These are phyloP conservation scores for Nemania sp. DNA, from an alignment of 2,329 filamentous ascomycete species.

Conservation along the genomic window DNA sequence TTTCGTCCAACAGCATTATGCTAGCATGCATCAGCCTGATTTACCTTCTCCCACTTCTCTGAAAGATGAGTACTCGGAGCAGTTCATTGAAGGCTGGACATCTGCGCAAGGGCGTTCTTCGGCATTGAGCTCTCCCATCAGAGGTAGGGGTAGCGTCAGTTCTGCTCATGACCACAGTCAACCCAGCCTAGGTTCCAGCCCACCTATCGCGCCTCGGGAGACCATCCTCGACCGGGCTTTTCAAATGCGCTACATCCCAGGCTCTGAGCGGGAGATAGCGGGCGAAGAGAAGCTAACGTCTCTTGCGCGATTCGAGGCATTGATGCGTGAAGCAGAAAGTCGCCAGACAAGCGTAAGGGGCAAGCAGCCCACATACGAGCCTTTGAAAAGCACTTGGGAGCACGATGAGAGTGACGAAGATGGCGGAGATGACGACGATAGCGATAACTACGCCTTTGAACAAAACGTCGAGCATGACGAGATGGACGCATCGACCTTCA, in stretches of 20 bases:
- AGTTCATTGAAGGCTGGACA: conserved; percentile 65
- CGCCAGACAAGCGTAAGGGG: conserved; percentile 45
- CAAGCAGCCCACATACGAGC: conserved; percentile 43
- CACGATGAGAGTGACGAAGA: conserved; percentile 52
- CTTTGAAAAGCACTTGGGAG: conserved; percentile 55
- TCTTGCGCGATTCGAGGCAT: conserved; percentile 65
- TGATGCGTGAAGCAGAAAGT: conserved; percentile 65
- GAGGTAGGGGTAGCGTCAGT: conserved; percentile 58
- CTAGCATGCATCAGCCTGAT: conserved; percentile 56
- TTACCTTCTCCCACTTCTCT: conserved; percentile 60
- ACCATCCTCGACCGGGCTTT: conserved; percentile 70
- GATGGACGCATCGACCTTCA: conserved; percentile 52
- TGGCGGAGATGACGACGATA: conserved; percentile 45
- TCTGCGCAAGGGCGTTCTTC: conserved; percentile 62
- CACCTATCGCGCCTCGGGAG: conserved; percentile 60
- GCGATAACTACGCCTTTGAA: conserved; percentile 45
- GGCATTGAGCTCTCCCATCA: conserved; percentile 58
- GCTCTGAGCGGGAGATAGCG: conserved; percentile 55
- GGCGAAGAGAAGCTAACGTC: conserved; percentile 68
- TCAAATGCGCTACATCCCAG: conserved; percentile 64
- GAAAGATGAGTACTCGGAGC: conserved; percentile 55
- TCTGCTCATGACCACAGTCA: conserved; percentile 48
- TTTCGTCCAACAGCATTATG: conserved; percentile 52
- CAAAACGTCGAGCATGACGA: conserved; percentile 35
- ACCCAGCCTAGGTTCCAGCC: conserved; percentile 48